Conservation (phyloP, 1,284 basidiomycete genomes). For the Moesziomyces antarcticus region DNA sequence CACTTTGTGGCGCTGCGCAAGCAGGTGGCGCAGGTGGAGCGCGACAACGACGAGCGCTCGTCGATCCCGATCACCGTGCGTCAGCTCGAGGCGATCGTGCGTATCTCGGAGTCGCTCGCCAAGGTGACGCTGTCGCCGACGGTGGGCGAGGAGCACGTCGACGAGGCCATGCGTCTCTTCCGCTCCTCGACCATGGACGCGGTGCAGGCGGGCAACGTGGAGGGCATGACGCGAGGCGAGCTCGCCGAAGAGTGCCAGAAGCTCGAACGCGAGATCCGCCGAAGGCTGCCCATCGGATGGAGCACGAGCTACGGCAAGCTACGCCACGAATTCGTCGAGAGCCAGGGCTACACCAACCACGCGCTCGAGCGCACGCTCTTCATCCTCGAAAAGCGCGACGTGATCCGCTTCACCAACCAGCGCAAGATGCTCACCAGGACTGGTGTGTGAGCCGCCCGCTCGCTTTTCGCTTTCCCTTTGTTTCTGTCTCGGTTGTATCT, state of each 20-base stretch:
- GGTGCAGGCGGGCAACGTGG: constrained; percentile 89
- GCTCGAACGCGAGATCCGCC: constrained; percentile 89
- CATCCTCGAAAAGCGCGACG: constrained; percentile 93
- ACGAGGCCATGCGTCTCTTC: constrained; percentile 97
- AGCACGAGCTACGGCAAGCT: constrained; percentile 93
- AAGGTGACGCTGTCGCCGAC: constrained; percentile 89
- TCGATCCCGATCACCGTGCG: constrained; percentile 98
- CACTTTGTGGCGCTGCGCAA: constrained; percentile 95
- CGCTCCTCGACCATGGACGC: constrained; percentile 99
- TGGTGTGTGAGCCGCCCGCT: constrained; percentile 48
- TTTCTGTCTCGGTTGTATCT: neutral
- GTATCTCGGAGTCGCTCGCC: constrained; percentile 95
- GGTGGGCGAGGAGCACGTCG: constrained; percentile 92
- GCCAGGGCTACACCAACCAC: constrained; percentile 79
- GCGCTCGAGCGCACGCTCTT: constrained; percentile 91
- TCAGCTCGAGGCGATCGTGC: constrained; percentile 98
- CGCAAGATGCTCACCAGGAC: constrained; percentile 64
- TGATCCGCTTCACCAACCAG: constrained; percentile 81
- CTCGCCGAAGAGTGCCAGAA: constrained; percentile 91
- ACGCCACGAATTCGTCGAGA: constrained; percentile 92
- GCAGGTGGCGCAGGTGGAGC: constrained; percentile 94
- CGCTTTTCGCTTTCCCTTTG: neutral
- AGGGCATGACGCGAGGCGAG: constrained; percentile 90
- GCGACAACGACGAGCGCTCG: constrained; percentile 95
- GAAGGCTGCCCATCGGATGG: constrained; percentile 94